Conservation (phyloP, 306 rosid genomes). For the Prunus padus region DNA sequence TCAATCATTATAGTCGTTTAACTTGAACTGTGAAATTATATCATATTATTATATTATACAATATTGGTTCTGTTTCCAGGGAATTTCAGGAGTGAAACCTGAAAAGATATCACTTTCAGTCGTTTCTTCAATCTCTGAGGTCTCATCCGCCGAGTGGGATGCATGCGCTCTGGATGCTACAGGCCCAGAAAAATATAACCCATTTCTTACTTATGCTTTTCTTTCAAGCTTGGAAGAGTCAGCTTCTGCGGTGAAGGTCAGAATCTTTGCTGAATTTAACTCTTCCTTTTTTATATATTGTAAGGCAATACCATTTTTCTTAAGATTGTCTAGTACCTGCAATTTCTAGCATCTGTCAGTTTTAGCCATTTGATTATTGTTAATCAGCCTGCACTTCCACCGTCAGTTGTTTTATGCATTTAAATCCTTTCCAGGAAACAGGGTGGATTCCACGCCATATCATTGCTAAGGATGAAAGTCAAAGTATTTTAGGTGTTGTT, state of each 20-base stretch:
- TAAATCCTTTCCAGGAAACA: constrained; percentile 50
- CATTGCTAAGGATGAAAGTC: constrained; percentile 57
- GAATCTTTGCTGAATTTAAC: not conserved
- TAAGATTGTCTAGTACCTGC: not conserved
- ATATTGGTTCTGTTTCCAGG: constrained; percentile 30
- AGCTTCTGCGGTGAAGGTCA: constrained; percentile 62
- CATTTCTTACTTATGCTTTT: constrained; percentile 76
- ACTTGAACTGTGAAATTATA: not conserved
- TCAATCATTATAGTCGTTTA: not conserved
- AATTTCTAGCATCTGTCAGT: not conserved
- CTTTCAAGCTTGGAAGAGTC: constrained; percentile 72
- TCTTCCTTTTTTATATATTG: not conserved
- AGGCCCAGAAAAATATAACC: constrained; percentile 64
- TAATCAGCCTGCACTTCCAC: not conserved
- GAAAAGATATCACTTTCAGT: constrained; percentile 52
- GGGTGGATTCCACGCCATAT: constrained; percentile 87
- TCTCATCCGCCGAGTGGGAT: constrained; percentile 75
- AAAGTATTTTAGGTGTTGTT: constrained; percentile 58
- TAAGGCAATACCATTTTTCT: not conserved
- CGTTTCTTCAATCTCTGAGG: constrained; percentile 68
- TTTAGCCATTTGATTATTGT: not conserved
- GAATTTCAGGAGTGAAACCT: constrained; percentile 30
- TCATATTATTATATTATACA: not conserved
- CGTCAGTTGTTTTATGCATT: not conserved
- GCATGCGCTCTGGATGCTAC: constrained; percentile 69